Conservation (phyloP, 73 alveolate genomes). For the Paraurostyla sp. region DNA sequence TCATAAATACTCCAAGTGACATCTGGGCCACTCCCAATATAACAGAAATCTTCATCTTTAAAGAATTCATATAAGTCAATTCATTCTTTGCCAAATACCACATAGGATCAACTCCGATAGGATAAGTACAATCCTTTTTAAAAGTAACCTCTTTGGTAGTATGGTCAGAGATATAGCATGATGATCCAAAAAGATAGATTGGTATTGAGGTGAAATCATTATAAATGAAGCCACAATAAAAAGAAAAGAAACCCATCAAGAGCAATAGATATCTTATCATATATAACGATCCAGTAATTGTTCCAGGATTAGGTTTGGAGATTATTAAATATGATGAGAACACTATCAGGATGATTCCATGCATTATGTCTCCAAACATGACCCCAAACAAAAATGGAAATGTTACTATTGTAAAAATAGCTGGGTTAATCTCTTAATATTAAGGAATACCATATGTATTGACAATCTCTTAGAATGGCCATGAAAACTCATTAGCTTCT, state of each 20-base stretch:
- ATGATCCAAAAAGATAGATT: conserved; percentile 80
- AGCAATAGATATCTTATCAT: conserved; percentile 87
- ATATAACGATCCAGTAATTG: not conserved
- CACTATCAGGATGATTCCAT: conserved; percentile 85
- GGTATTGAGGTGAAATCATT: conserved; percentile 95
- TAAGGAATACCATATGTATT: conserved; percentile 95
- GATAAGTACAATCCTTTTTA: conserved; percentile 85
- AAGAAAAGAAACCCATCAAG: conserved; percentile 89
- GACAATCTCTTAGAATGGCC: conserved; percentile 92
- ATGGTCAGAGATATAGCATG: conserved; percentile 72
- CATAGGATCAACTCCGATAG: conserved; percentile 95
- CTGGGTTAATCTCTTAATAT: conserved; percentile 95
- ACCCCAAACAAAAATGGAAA: conserved; percentile 96
- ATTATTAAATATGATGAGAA: conserved; percentile 70
- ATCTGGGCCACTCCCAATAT: conserved; percentile 93
- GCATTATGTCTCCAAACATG: conserved; percentile 99
- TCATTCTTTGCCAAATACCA: conserved; percentile 91
- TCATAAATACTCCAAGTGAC: conserved; percentile 88
- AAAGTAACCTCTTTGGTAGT: conserved; percentile 38
- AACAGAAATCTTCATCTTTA: conserved; percentile 94
- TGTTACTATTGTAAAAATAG: conserved; percentile 87
- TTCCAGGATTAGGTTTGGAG: not conserved
- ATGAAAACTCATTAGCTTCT: conserved; percentile 87
- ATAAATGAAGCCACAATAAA: conserved; percentile 92
- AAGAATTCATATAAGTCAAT: conserved; percentile 80